A percentile compares a stretch with the other conserved stretches of the same genome.
phyloP scores from a whole-genome alignment of 495 filamentous ascomycete genomes.

The Xylaria acuta region DNA sequence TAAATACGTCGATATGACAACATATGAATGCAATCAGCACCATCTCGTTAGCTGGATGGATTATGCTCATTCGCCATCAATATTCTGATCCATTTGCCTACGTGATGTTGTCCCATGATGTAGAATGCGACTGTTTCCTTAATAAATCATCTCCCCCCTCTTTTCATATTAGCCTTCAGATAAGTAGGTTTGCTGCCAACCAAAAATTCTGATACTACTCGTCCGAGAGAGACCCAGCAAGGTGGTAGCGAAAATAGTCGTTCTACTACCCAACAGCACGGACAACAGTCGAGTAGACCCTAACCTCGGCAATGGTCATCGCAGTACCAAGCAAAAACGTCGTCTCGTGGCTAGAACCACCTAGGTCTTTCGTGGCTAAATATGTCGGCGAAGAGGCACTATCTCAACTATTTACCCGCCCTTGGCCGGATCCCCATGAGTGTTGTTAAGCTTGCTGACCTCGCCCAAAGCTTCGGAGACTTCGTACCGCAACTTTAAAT shows the following conservation, averaged over 20 bases:
- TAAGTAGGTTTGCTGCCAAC: not conserved
- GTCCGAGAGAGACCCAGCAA: conserved; percentile 15
- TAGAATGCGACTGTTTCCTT: not conserved
- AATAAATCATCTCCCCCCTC: not conserved
- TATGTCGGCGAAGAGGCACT: conserved; percentile 37
- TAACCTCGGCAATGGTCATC: conserved; percentile 12
- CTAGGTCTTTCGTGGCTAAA: conserved; percentile 32
- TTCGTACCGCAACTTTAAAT: conserved; percentile 32
- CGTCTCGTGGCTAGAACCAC: conserved; percentile 29
- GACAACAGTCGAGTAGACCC: not conserved
- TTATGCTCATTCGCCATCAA: conserved; percentile 38
- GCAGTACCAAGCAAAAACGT: not conserved
- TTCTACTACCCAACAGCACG: not conserved
- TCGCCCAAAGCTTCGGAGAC: conserved; percentile 34
- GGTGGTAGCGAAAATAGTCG: conserved; percentile 16
- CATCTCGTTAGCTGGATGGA: conserved; percentile 38
- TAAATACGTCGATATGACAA: conserved; percentile 23
- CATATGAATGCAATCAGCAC: conserved; percentile 39
- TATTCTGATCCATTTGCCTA: not conserved
- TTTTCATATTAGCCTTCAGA: conserved; percentile 16
- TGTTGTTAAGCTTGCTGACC: conserved; percentile 23
- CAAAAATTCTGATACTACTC: not conserved
- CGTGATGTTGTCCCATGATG: conserved; percentile 12
- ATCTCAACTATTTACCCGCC: conserved; percentile 37
- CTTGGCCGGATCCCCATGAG: conserved; percentile 30